Base-by-base conservation (phyloP, 257 asterid species). In the Salvia hispanica region DNA sequence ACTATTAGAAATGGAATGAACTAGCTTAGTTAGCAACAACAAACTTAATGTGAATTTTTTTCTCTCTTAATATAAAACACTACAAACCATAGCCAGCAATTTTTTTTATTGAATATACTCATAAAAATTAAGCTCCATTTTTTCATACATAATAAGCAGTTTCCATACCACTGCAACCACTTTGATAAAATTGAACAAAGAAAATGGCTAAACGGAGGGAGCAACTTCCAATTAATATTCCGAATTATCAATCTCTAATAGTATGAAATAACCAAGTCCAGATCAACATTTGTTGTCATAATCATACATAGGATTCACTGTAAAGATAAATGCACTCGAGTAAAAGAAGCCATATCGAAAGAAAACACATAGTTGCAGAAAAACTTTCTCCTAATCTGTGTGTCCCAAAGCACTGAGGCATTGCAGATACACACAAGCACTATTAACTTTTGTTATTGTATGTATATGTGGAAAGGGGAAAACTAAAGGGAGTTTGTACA, bases 1-100 rank as follows among this genome's bases (percentile, higher is more conserved):
- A 57, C 13, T 6, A 21, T 31, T 8, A 47, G 64, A 7, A 55
- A 45, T 15, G 25, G 18, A 0, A 9, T 7, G 37, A 25, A 63
- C 36, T 61, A 4, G 72, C 50, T 36, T 44, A 55, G 53, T 43
- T 40, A 9, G 65, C 66, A 15, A 71, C 13, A 44, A 46, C 15
- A 16, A 50, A 54, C 43, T 9, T 36, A 55, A 21, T 33, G 44
- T 40, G 9, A n/a, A 10, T 14, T 16, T 58, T 58, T 10, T 48
- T 39, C 8, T 15, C 7, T 39, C 7, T 12, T 34, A 65, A 40
- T 18, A 31, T 58, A 42, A 57, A 53, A 59, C 47, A 39, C 2
- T 13, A 15, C 13, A 25, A 51, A 28, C 28, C 7, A 14, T 2
- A 40, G 15, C 44, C 9, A 40, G 18, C 46, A 4, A 36, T 10